Evolutionary conservation across 192 early-diverging fungal genomes (phyloP).

Genomic region (Rhizoclosmatium sp.): DNA sequence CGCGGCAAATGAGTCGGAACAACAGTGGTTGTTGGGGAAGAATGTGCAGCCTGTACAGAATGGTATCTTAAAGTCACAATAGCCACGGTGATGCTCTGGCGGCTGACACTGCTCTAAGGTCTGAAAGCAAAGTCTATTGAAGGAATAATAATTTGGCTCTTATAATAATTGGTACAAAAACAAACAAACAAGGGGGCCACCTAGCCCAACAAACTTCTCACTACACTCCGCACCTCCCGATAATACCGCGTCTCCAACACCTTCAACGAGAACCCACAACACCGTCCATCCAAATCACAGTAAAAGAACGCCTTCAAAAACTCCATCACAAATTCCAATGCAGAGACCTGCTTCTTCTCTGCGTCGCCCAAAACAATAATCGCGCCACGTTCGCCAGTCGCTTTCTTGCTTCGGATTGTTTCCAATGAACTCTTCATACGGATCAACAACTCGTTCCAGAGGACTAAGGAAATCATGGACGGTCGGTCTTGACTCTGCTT

Average conservation of each 20-base stretch:
- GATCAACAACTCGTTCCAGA: constrained; percentile 35
- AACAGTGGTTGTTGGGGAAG: no score
- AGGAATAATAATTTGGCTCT: no score
- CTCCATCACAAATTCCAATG: constrained; percentile 39
- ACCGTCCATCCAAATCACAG: constrained; percentile 43
- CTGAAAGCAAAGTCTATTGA: no score
- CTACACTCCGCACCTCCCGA: not conserved
- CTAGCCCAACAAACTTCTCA: not conserved
- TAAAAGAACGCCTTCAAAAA: constrained; percentile 45
- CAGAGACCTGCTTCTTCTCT: constrained; percentile 31
- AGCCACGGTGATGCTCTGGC: no score
- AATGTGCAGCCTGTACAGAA: no score
- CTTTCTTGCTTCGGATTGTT: not conserved
- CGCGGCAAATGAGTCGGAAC: no score
- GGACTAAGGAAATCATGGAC: constrained; percentile 20
- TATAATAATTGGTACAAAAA: no score
- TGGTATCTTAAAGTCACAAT: no score
- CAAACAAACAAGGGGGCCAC: no score
- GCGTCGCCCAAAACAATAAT: not conserved
- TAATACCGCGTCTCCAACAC: constrained; percentile 39
- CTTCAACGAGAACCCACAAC: constrained; percentile 33
- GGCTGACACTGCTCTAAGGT: no score
- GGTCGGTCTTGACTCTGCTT: constrained; percentile 3
- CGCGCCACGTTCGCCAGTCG: not conserved
- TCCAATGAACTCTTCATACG: constrained; percentile 6